phyloP scores from a whole-genome alignment of 768 basidiomycete species.

The Baorangia bicolor region DNA sequence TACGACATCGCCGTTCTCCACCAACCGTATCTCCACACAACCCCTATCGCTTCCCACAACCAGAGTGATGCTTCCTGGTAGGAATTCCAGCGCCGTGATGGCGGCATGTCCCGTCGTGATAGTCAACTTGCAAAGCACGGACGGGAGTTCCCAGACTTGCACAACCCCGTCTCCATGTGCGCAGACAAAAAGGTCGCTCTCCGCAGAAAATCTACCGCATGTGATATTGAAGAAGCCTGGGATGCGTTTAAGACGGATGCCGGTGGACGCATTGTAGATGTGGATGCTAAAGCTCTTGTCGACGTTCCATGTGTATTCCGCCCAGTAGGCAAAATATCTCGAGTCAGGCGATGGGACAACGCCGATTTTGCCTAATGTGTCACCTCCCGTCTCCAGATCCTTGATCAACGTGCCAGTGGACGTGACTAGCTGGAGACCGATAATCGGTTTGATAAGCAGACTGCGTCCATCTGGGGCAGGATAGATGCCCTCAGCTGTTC shows the following conservation, averaged over 20 bases:
- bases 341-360: conserved; percentile 16
- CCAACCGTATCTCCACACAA: conserved; percentile 11
- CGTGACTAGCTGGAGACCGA: conserved; percentile 5
- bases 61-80: conserved; percentile 8
- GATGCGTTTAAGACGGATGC: conserved; percentile 14
- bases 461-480: conserved; percentile 12
- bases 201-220: conserved; percentile 12
- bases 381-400: conserved; percentile 12
- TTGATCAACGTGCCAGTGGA: conserved; percentile 1
- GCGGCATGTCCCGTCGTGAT: conserved; percentile 11
- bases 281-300: conserved; percentile 16
- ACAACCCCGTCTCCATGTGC: conserved; percentile 17
- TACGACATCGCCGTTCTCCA: conserved; percentile 12
- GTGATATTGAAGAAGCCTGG: conserved; percentile 15
- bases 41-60: conserved; percentile 13
- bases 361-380: not conserved
- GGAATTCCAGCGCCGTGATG: conserved; percentile 13
- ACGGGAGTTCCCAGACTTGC: conserved; percentile 20
- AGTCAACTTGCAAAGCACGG: conserved; percentile 1
- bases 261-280: conserved; percentile 15
- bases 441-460: conserved; percentile 9
- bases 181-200: conserved; percentile 12
- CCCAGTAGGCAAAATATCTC: conserved; percentile 20
- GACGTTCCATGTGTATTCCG: conserved; percentile 17
- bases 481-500: not conserved